Conservation (phyloP, 345 rosid genomes). For the Anastatica hierochuntica region DNA sequence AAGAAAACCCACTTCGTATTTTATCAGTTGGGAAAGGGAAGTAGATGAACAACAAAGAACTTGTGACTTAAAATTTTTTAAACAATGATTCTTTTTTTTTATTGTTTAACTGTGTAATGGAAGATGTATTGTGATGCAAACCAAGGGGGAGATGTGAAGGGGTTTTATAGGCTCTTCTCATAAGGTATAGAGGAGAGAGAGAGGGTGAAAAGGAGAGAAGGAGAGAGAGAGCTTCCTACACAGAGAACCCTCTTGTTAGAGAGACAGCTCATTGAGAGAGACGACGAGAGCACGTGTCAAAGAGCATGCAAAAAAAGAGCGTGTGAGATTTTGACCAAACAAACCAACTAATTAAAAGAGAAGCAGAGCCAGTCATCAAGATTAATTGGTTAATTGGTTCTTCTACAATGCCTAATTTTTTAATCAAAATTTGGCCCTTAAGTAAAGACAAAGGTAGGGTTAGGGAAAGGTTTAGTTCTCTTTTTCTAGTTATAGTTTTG, state of each 20-base stretch:
- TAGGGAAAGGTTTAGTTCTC: too few species aligned
- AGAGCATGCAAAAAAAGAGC: slow-evolving; percentile 27
- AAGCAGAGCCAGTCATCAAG: background rate
- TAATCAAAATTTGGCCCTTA: too few species aligned
- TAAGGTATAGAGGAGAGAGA: slow-evolving; percentile 1
- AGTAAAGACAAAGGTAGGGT: too few species aligned
- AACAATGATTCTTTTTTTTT: background rate
- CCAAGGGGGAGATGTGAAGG: slow-evolving; percentile 21
- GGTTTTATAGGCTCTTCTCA: slow-evolving; percentile 26
- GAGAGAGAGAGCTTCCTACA: slow-evolving; percentile 11
- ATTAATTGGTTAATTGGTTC: slow-evolving; percentile 1
- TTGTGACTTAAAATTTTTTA: slow-evolving; percentile 7
- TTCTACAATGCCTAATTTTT: too few species aligned
- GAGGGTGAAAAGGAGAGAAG: background rate
- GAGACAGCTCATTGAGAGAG: slow-evolving; percentile 28
- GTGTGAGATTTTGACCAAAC: slow-evolving; percentile 26
- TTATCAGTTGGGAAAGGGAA: slow-evolving; percentile 1
- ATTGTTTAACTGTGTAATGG: background rate
- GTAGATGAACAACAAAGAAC: slow-evolving; percentile 20
- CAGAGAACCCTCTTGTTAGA: slow-evolving; percentile 12
- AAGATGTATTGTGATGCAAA: slow-evolving; percentile 15
- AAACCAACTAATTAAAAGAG: background rate
- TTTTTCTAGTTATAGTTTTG: too few species aligned
- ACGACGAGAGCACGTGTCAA: slow-evolving; percentile 26
- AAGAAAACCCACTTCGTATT: slow-evolving; percentile 7